A percentile compares a stretch with the other conserved stretches of the same genome.
Conservation (phyloP, 176 grass and related monocot genomes). For the Pontederia crassipes region DNA sequence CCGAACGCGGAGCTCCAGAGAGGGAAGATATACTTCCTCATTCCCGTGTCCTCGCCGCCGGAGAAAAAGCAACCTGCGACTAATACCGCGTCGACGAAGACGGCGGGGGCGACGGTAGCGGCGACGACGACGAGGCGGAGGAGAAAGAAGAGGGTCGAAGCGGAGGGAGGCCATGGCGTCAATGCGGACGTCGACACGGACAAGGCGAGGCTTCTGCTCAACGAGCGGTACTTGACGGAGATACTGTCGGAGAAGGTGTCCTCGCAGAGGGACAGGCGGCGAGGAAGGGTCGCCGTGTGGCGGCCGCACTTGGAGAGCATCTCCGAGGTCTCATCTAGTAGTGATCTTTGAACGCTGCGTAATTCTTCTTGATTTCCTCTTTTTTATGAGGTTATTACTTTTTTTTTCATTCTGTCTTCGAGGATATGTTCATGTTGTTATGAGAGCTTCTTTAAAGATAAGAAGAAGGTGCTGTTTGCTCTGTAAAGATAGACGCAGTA, state of each 20-base stretch:
- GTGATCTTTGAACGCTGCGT: slow-evolving; percentile 67
- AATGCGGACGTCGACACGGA: slow-evolving; percentile 9
- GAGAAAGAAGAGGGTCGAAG: slow-evolving; percentile 12
- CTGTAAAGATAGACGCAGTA: too few species aligned
- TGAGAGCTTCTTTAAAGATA: too few species aligned
- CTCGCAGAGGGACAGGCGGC: slow-evolving; percentile 48
- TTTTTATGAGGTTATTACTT: background rate
- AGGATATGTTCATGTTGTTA: too few species aligned
- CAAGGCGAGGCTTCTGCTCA: slow-evolving; percentile 63
- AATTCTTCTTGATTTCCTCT: slow-evolving; percentile 15
- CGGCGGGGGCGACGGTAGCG: background rate
- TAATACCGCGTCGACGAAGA: slow-evolving; percentile 24
- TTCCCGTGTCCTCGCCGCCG: slow-evolving; percentile 36
- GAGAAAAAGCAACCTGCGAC: background rate
- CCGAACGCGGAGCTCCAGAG: slow-evolving; percentile 80
- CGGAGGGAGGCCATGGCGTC: slow-evolving; percentile 7
- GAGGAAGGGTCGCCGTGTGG: slow-evolving; percentile 78
- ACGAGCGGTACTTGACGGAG: slow-evolving; percentile 85
- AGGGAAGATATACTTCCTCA: slow-evolving; percentile 95
- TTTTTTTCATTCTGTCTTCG: slow-evolving; percentile 16
- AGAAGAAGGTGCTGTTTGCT: too few species aligned
- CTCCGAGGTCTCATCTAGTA: slow-evolving; percentile 40
- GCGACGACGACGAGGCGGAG: slow-evolving; percentile 35
- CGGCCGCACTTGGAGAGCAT: slow-evolving; percentile 95
- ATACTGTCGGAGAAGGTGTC: slow-evolving; percentile 77